Base-by-base conservation (phyloP, 2,329 filamentous ascomycete species). In the Dactylonectria macrodidyma region DNA sequence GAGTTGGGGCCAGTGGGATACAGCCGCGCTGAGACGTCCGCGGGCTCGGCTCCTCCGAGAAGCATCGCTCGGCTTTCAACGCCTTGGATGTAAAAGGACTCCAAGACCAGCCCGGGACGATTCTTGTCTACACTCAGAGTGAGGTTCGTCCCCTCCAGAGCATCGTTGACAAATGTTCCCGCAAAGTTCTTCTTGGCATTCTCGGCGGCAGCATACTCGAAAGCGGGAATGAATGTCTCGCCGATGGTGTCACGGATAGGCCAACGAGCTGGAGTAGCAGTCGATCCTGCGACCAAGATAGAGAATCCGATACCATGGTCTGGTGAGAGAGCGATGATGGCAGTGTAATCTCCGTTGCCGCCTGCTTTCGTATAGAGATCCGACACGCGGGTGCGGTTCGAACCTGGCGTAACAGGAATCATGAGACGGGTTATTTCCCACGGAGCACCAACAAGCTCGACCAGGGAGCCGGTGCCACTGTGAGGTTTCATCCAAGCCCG, bases 251-350 rank as follows among this genome's bases (percentile, higher is more conserved):
- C 60, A 2, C 73, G 68, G 1, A 78, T 59, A 2, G 68, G 62
- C 52, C 66, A 71, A 5, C 69, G 68, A 1, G 62, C 73, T 0
- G 51, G 9, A 7, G 73, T 63, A 2, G 76, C 74, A 0, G 69
- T 70, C 0, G 58, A 34, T 0, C 78, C 77, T 1, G 76, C 78
- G 2, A 75, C 50, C 16, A 80, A 41, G 9, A 80, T 47, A 8
- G 75, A 72, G 56, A 76, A 79, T 6, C 78, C 77, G 3, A 77
- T 67, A 26, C 72, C 75, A 60, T 80, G 78, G 47, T 80, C 78
- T 1, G 78, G 77, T 0, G 78, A 75, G 3, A 80, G 69, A 44
- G 71, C 74, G 2, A 80, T 48, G 10, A 78, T 68, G 2, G 73
- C 67, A 0, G 67, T 65, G 62, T 80, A 79, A 14, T 74, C 76